A percentile compares a stretch with the other conserved stretches of the same genome.
Evolutionary conservation across 306 rosid genomes (phyloP).

Genomic region (Pyrus pyrifolia): DNA sequence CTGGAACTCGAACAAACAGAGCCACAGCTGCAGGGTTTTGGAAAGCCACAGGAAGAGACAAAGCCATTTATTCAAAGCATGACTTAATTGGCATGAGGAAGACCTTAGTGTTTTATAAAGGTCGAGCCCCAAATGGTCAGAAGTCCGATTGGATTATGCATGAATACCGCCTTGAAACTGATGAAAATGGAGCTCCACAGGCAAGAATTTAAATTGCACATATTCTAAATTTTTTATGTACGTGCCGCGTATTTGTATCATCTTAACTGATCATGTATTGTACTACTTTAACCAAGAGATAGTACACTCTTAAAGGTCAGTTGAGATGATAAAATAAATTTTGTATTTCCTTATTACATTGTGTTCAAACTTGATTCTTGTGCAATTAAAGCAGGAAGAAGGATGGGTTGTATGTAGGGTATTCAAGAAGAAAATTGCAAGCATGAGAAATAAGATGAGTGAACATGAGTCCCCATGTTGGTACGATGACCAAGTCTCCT

Average conservation of each 20-base stretch:
- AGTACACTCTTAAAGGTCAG: background rate
- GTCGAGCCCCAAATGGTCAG: conserved; percentile 94
- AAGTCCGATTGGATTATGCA: conserved; percentile 99
- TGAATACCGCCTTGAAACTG: conserved; percentile 80
- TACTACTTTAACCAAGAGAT: background rate
- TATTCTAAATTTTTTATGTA: background rate
- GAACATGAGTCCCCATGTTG: conserved; percentile 78
- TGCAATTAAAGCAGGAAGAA: conserved; percentile 63
- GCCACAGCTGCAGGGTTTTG: conserved; percentile 93
- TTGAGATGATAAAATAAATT: background rate
- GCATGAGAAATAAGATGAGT: conserved; percentile 45
- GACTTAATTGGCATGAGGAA: conserved; percentile 88
- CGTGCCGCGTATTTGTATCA: background rate
- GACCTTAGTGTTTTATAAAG: conserved; percentile 82
- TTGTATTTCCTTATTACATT: background rate
- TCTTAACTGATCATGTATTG: background rate
- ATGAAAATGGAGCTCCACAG: conserved; percentile 84
- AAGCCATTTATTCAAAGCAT: conserved; percentile 79
- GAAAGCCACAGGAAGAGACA: conserved; percentile 98
- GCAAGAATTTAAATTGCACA: conserved; percentile 25
- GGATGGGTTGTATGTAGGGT: conserved; percentile 97
- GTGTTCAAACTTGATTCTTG: background rate
- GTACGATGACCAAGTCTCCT: conserved; percentile 76
- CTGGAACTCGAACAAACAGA: conserved; percentile 90
- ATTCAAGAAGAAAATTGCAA: conserved; percentile 84